Evolutionary conservation across 2,329 filamentous ascomycete species (phyloP).

Genomic region (Samsoniella hepiali): DNA sequence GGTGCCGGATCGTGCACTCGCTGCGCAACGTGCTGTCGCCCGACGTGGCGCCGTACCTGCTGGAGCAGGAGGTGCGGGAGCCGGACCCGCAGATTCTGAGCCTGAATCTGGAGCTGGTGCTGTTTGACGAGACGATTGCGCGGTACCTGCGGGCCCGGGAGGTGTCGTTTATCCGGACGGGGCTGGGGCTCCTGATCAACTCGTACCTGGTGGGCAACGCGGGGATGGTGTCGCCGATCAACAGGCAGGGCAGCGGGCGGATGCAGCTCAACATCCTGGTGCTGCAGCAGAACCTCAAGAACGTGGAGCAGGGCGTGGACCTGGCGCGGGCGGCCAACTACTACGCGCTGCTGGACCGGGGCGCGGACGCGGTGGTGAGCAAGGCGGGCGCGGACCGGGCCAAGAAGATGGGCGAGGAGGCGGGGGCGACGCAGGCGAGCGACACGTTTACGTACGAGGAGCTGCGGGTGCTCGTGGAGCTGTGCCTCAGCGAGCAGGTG

Average conservation of each 20-base stretch:
- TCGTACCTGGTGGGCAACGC: constrained; percentile 72
- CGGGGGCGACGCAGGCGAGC: constrained; percentile 22
- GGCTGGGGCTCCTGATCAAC: constrained; percentile 76
- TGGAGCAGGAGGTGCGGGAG: constrained; percentile 70
- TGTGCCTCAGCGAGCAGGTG: constrained; percentile 66
- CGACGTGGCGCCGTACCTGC: constrained; percentile 58
- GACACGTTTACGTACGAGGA: constrained; percentile 62
- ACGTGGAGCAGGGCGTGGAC: constrained; percentile 71
- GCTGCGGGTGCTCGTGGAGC: constrained; percentile 61
- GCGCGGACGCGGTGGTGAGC: constrained; percentile 61
- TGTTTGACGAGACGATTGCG: constrained; percentile 79
- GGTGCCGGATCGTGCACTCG: constrained; percentile 80
- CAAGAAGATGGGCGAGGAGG: constrained; percentile 33
- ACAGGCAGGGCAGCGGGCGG: constrained; percentile 74
- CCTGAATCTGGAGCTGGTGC: constrained; percentile 79
- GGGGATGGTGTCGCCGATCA: constrained; percentile 74
- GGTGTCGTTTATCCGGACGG: constrained; percentile 70
- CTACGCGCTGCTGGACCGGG: constrained; percentile 64
- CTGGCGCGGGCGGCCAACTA: constrained; percentile 63
- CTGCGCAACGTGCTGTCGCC: constrained; percentile 62
- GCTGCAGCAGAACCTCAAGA: constrained; percentile 93
- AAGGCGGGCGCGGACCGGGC: constrained; percentile 52
- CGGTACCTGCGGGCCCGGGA: constrained; percentile 70
- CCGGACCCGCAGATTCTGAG: constrained; percentile 77
- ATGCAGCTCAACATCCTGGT: constrained; percentile 95